Percentiles rank a stretch among this genome's conserved stretches.
Evolutionary conservation across 2,329 filamentous ascomycete genomes (phyloP).

Genomic region (Trichoderma cornu-damae): DNA sequence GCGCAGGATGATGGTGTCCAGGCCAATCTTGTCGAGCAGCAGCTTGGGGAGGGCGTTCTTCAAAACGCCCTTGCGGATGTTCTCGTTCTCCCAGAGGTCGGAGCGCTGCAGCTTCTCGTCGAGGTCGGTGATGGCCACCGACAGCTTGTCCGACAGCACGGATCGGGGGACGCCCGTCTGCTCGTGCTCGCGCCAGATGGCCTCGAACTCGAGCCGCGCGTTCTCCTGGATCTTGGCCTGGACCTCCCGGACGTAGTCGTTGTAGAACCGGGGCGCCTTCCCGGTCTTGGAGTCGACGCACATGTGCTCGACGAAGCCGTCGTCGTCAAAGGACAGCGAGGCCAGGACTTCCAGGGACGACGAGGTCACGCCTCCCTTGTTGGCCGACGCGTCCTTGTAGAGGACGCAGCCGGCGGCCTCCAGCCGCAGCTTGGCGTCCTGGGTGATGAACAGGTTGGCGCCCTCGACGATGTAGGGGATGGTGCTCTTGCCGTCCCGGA

Average conservation of each 20-base stretch:
- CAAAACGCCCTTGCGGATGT: constrained; percentile 72
- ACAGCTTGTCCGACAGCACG: constrained; percentile 86
- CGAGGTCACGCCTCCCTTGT: constrained; percentile 97
- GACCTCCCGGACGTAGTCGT: constrained; percentile 85
- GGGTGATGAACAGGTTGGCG: constrained; percentile 97
- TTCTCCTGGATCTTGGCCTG: constrained; percentile 89
- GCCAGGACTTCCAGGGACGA: constrained; percentile 95
- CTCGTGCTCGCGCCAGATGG: constrained; percentile 93
- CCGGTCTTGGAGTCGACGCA: constrained; percentile 66
- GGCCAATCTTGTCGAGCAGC: constrained; percentile 80
- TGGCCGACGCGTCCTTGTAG: constrained; percentile 96
- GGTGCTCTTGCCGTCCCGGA: constrained; percentile 78
- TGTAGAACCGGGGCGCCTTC: constrained; percentile 81
- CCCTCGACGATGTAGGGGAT: constrained; percentile 97
- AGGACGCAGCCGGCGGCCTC: constrained; percentile 93
- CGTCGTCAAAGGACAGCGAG: constrained; percentile 88
- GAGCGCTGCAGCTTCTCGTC: constrained; percentile 95
- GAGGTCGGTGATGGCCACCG: constrained; percentile 87
- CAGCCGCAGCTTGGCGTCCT: constrained; percentile 91
- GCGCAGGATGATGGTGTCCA: constrained; percentile 78
- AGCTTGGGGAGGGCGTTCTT: constrained; percentile 80
- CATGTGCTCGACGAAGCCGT: constrained; percentile 87
- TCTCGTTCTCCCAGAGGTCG: constrained; percentile 80
- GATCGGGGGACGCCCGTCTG: constrained; percentile 73
- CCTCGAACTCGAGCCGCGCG: constrained; percentile 90